phyloP scores from a whole-genome alignment of 2,329 filamentous ascomycete species.

The Zasmidium cellare region DNA sequence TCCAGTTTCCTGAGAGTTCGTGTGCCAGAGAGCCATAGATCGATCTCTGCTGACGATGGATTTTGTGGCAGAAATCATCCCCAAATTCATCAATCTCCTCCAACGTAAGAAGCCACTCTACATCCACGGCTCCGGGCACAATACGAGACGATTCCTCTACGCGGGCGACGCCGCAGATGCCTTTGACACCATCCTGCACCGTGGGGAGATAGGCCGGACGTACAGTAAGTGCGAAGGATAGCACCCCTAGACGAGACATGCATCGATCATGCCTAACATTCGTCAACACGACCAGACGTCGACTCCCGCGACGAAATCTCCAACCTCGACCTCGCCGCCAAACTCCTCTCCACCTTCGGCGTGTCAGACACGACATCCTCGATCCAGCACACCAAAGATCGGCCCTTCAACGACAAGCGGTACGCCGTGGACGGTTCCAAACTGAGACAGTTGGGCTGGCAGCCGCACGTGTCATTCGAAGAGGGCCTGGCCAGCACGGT shows the following conservation, averaged over 20 bases:
- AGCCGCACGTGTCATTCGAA: slow-evolving; percentile 64
- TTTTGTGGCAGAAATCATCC: slow-evolving; percentile 75
- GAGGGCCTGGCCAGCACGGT: slow-evolving; percentile 65
- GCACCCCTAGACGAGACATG: too few species aligned
- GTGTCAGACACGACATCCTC: slow-evolving; percentile 59
- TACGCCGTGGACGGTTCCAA: slow-evolving; percentile 73
- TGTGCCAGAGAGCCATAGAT: slow-evolving; percentile 2
- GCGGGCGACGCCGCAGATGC: slow-evolving; percentile 78
- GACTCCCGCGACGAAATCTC: slow-evolving; percentile 76
- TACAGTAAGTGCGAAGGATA: too few species aligned
- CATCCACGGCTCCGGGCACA: slow-evolving; percentile 74
- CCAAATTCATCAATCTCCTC: slow-evolving; percentile 75
- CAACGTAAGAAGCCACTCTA: slow-evolving; percentile 66
- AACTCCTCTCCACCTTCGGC: slow-evolving; percentile 63
- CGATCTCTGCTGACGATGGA: background rate
- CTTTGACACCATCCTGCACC: slow-evolving; percentile 81
- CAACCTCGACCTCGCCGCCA: slow-evolving; percentile 67
- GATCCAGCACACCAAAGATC: slow-evolving; percentile 74
- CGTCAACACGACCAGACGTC: too few species aligned
- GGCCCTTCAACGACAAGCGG: slow-evolving; percentile 74
- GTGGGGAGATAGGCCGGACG: slow-evolving; percentile 69
- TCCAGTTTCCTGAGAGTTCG: slow-evolving; percentile 28
- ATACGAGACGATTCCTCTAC: slow-evolving; percentile 74
- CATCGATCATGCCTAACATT: too few species aligned
- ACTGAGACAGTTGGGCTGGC: slow-evolving; percentile 67